These are phyloP conservation scores for Leccinum longicurvipes DNA, from an alignment of 768 basidiomycete genomes.

Conservation along the genomic window DNA sequence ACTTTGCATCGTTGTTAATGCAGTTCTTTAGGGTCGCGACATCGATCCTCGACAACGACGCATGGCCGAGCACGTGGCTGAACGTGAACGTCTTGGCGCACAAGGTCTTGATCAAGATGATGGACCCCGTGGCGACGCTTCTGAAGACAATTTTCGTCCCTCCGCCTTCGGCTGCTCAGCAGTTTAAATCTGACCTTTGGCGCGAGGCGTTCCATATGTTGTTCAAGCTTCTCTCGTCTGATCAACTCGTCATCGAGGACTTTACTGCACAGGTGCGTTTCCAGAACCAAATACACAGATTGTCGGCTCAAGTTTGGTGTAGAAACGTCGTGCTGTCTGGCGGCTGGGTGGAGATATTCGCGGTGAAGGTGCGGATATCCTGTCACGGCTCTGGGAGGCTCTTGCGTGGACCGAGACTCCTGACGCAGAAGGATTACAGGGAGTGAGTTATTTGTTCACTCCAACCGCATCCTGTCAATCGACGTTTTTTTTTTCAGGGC, in stretches of 20 bases:
- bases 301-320: conserved; percentile 4
- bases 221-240: conserved; percentile 81
- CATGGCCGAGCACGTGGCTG: conserved; percentile 89
- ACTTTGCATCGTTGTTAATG: conserved; percentile 65
- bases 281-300: not conserved
- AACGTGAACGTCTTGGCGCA: conserved; percentile 89
- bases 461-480: not conserved
- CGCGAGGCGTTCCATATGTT: conserved; percentile 76
- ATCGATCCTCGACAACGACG: conserved; percentile 82
- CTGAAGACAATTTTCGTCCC: conserved; percentile 83
- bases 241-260: conserved; percentile 91
- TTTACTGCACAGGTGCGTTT: conserved; percentile 81
- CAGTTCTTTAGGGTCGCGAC: conserved; percentile 78
- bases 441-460: conserved; percentile 46
- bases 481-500: conserved; percentile 44
- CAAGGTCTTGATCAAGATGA: conserved; percentile 82
- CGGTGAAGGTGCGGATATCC: conserved; percentile 81
- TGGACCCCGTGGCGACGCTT: conserved; percentile 76
- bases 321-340: conserved; percentile 97
- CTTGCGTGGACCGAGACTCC: conserved; percentile 71
- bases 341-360: conserved; percentile 93
- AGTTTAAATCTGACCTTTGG: conserved; percentile 81
- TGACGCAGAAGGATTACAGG: conserved; percentile 52
- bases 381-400: conserved; percentile 81
- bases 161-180: conserved; percentile 50